These are phyloP conservation scores for Hypericum androsaemum DNA, from an alignment of 345 rosid species.

Conservation along the genomic window DNA sequence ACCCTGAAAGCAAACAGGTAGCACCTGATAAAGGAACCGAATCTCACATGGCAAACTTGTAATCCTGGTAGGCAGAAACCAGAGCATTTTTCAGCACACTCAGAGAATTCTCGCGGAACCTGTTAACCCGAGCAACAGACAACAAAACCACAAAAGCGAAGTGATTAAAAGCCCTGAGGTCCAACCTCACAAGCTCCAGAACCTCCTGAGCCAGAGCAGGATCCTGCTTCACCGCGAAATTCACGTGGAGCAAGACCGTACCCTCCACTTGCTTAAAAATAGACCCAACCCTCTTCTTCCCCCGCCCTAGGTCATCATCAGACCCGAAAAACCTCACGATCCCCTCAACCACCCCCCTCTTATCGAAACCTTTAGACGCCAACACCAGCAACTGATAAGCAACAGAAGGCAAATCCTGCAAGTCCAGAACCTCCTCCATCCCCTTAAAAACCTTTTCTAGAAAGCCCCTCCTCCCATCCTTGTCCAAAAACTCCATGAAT, in stretches of 20 bases:
- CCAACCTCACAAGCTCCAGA: slow-evolving; percentile 49
- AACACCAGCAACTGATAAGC: slow-evolving; percentile 66
- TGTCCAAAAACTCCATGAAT: slow-evolving; percentile 36
- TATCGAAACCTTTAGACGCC: slow-evolving; percentile 69
- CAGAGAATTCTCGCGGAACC: slow-evolving; percentile 50
- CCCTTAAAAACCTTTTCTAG: slow-evolving; percentile 58
- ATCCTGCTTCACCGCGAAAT: slow-evolving; percentile 90
- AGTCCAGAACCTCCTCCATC: slow-evolving; percentile 38
- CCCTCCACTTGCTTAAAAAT: slow-evolving; percentile 68
- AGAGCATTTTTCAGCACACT: slow-evolving; percentile 41
- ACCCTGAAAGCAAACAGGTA: no score
- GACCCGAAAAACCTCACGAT: slow-evolving; percentile 56
- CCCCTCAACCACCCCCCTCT: slow-evolving; percentile 64
- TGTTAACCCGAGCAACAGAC: slow-evolving; percentile 64
- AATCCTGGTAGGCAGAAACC: slow-evolving; percentile 51
- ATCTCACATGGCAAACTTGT: slow-evolving; percentile 48
- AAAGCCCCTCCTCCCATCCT: slow-evolving; percentile 42
- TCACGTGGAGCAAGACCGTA: slow-evolving; percentile 73
- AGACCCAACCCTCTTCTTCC: slow-evolving; percentile 31
- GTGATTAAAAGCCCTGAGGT: slow-evolving; percentile 50
- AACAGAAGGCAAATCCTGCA: slow-evolving; percentile 67
- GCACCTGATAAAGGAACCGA: neutral
- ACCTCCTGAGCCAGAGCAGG: slow-evolving; percentile 70
- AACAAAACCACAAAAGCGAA: slow-evolving; percentile 53
- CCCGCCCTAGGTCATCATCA: slow-evolving; percentile 14